Conservation (phyloP, 1,284 basidiomycete genomes). For the Megacollybia platyphylla region DNA sequence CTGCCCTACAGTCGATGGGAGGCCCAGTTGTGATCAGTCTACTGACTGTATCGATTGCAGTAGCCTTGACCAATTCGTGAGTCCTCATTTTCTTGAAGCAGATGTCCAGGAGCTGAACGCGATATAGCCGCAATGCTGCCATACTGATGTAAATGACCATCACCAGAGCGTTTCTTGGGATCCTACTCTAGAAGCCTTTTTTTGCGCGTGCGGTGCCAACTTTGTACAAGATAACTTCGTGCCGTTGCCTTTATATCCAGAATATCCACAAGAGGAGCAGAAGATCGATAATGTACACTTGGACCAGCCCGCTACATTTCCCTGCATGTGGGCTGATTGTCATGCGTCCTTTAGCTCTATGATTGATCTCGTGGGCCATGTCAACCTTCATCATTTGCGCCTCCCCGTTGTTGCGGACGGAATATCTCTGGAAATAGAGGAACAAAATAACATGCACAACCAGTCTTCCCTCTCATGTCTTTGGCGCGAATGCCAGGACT, state of each 20-base stretch:
- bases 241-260: constrained; percentile 4
- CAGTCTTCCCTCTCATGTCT: constrained; percentile 36
- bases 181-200: constrained; percentile 10
- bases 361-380: constrained; percentile 69
- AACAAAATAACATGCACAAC: constrained; percentile 6
- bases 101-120: not conserved
- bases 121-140: constrained; percentile 38
- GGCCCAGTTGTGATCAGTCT: constrained; percentile 28
- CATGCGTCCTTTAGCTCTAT: constrained; percentile 43
- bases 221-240: not conserved
- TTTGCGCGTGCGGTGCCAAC: constrained; percentile 13
- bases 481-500: constrained; percentile 53
- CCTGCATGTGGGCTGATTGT: constrained; percentile 69
- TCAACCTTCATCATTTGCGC: constrained; percentile 54
- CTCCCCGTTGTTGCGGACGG: constrained; percentile 10
- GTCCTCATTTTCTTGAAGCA: constrained; percentile 11
- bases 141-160: constrained; percentile 32
- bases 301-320: constrained; percentile 8
- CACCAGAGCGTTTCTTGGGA: constrained; percentile 17
- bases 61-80: constrained; percentile 35
- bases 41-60: constrained; percentile 30
- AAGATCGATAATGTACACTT: not conserved
- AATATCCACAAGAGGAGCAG: not conserved
- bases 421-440: constrained; percentile 6
- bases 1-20: constrained; percentile 18